Percentiles rank a stretch among this genome's conserved stretches.
phyloP scores from a whole-genome alignment of 1,139 yeast species.

The Blastobotrys indianensis region DNA sequence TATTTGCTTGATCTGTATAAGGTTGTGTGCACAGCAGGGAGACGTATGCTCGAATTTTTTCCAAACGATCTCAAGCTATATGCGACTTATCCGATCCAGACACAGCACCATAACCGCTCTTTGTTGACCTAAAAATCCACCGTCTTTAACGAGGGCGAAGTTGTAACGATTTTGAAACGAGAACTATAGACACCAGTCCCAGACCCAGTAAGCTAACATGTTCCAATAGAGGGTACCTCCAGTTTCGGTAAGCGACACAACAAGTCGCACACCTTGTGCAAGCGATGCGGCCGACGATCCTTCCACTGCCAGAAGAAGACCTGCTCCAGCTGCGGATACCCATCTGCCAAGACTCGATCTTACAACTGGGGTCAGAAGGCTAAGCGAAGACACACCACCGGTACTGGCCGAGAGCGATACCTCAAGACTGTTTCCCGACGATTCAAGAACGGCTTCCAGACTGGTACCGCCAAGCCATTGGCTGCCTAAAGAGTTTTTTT shows the following conservation, averaged over 20 bases:
- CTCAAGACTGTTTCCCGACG: conserved; percentile 95
- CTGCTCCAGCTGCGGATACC: conserved; percentile 99
- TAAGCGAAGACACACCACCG: conserved; percentile 99
- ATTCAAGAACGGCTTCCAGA: conserved; percentile 98
- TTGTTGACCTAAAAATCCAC: conserved; percentile 1
- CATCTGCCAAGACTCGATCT: conserved; percentile 75
- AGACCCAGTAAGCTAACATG: conserved; percentile 3
- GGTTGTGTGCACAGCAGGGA: no score
- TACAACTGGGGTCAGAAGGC: conserved; percentile 99
- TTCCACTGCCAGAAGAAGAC: conserved; percentile 99
- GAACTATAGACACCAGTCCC: not conserved
- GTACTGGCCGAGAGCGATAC: conserved; percentile 99
- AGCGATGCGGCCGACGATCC: conserved; percentile 98
- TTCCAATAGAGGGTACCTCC: conserved; percentile 91
- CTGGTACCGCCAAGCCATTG: conserved; percentile 65
- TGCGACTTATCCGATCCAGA: no score
- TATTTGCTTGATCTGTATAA: no score
- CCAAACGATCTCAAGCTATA: no score
- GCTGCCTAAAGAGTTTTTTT: conserved; percentile 21
- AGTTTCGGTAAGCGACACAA: conserved; percentile 99
- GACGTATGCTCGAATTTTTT: no score
- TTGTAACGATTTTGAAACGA: not conserved
- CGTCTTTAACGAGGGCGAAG: no score
- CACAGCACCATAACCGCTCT: no score
- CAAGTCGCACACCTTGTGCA: conserved; percentile 99